Evolutionary conservation across 2,329 filamentous ascomycete genomes (phyloP).

Genomic region (Elsinoe batatas): DNA sequence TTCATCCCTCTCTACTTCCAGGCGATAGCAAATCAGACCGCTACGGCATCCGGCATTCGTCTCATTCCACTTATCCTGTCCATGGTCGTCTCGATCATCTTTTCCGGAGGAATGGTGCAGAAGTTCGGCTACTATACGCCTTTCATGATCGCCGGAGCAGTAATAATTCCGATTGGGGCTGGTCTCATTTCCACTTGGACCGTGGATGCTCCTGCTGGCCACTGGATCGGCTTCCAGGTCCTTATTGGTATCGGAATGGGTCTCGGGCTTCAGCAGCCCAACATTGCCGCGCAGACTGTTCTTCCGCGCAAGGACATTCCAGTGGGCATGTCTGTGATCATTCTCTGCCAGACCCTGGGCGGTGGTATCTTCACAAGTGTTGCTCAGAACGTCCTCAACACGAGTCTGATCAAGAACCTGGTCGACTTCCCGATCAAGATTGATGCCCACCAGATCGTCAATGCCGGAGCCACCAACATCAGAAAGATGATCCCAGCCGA

Average conservation of each 20-base stretch:
- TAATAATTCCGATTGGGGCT: slow-evolving; percentile 37
- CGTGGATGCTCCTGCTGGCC: slow-evolving; percentile 27
- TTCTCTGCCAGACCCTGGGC: slow-evolving; percentile 40
- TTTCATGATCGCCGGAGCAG: slow-evolving; percentile 33
- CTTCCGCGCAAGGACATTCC: slow-evolving; percentile 35
- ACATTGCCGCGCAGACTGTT: slow-evolving; percentile 37
- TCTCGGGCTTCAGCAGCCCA: slow-evolving; percentile 39
- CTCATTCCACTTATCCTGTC: slow-evolving; percentile 39
- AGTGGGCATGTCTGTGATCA: slow-evolving; percentile 39
- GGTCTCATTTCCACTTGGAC: slow-evolving; percentile 38
- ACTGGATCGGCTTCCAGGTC: slow-evolving; percentile 33
- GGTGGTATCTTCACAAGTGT: slow-evolving; percentile 41
- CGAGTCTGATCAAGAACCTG: slow-evolving; percentile 37
- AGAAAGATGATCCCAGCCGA: slow-evolving; percentile 41
- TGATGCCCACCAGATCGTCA: slow-evolving; percentile 33
- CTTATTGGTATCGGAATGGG: slow-evolving; percentile 34
- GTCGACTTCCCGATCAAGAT: slow-evolving; percentile 23
- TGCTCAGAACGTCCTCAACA: slow-evolving; percentile 42
- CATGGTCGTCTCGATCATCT: slow-evolving; percentile 35
- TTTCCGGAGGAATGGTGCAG: slow-evolving; percentile 32
- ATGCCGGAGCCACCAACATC: slow-evolving; percentile 50
- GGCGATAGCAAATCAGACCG: slow-evolving; percentile 36
- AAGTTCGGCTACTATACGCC: slow-evolving; percentile 40
- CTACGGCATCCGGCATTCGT: slow-evolving; percentile 39
- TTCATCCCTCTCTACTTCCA: slow-evolving; percentile 42